Evolutionary conservation across 495 filamentous ascomycete genomes (phyloP).

Genomic region (Acidiella bohemica): DNA sequence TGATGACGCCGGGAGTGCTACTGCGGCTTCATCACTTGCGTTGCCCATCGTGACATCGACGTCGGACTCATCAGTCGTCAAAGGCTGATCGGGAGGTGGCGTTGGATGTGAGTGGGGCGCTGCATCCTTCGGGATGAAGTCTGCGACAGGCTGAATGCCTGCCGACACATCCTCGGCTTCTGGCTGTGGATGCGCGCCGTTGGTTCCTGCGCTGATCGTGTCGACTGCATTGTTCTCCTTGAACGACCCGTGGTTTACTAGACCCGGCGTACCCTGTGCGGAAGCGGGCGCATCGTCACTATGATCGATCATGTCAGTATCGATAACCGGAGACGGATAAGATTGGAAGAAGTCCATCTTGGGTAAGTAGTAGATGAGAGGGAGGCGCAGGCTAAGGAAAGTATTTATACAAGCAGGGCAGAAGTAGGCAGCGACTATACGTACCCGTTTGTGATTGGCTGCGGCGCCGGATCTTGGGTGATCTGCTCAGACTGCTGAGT

Average conservation of each 20-base stretch:
- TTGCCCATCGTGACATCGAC: conserved; percentile 14
- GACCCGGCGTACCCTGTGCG: not conserved
- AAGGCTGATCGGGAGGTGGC: conserved; percentile 16
- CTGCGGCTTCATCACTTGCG: conserved; percentile 1
- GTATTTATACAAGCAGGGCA: not conserved
- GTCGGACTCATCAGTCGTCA: conserved; percentile 1
- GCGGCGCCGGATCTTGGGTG: not conserved
- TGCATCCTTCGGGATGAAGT: conserved; percentile 23
- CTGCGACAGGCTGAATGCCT: conserved; percentile 22
- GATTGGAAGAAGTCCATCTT: too few relatives aligned
- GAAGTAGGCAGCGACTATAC: too few relatives aligned
- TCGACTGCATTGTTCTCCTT: conserved; percentile 1
- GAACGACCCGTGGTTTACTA: conserved; percentile 6
- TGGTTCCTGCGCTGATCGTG: conserved; percentile 2
- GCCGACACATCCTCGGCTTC: conserved; percentile 19
- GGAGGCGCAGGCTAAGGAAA: not conserved
- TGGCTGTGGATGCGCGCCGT: conserved; percentile 1
- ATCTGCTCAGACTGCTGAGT: not conserved
- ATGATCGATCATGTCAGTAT: not conserved
- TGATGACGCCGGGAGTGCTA: not conserved
- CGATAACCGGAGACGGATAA: too few relatives aligned
- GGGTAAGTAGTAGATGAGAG: not conserved
- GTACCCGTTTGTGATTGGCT: conserved; percentile 6
- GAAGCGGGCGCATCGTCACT: not conserved
- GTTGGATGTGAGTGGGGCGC: conserved; percentile 14